Conservation (phyloP, 208 protist genomes). For the Trypanosoma scelopori region DNA sequence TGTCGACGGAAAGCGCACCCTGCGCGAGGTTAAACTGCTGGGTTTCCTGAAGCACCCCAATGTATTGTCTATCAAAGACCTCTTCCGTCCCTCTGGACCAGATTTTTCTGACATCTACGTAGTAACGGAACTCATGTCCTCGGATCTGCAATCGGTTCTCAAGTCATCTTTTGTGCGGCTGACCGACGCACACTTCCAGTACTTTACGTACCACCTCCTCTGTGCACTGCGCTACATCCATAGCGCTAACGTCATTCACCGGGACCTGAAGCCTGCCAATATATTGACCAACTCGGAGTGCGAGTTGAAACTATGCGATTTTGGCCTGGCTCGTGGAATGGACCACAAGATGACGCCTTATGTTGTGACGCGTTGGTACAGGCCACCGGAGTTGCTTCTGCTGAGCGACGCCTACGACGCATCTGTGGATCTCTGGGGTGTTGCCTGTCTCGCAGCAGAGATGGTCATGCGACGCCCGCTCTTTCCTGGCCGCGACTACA, state of each 20-base stretch:
- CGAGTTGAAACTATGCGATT: constrained; percentile 93
- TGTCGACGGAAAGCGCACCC: constrained; percentile 81
- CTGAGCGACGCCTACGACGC: constrained; percentile 85
- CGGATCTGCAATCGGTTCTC: constrained; percentile 89
- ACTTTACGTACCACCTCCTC: constrained; percentile 96
- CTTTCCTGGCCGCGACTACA: constrained; percentile 85
- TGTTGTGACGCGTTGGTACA: constrained; percentile 98
- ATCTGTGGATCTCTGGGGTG: constrained; percentile 96
- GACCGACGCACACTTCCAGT: constrained; percentile 85
- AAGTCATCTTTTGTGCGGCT: constrained; percentile 38
- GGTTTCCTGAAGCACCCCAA: constrained; percentile 74
- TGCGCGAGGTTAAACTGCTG: constrained; percentile 84
- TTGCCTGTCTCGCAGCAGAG: constrained; percentile 96
- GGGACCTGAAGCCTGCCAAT: constrained; percentile 96
- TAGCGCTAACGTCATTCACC: constrained; percentile 94
- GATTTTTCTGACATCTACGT: constrained; percentile 83
- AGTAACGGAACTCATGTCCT: constrained; percentile 92
- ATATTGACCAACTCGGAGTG: constrained; percentile 92
- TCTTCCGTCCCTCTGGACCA: constrained; percentile 47
- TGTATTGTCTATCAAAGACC: constrained; percentile 77
- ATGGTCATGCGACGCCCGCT: constrained; percentile 88
- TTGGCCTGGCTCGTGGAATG: constrained; percentile 81
- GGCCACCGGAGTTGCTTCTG: constrained; percentile 98
- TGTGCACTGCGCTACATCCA: constrained; percentile 95
- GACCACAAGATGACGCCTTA: constrained; percentile 94